Evolutionary conservation across 495 filamentous ascomycete genomes (phyloP).

Genomic region (Penicillium flavigenum): DNA sequence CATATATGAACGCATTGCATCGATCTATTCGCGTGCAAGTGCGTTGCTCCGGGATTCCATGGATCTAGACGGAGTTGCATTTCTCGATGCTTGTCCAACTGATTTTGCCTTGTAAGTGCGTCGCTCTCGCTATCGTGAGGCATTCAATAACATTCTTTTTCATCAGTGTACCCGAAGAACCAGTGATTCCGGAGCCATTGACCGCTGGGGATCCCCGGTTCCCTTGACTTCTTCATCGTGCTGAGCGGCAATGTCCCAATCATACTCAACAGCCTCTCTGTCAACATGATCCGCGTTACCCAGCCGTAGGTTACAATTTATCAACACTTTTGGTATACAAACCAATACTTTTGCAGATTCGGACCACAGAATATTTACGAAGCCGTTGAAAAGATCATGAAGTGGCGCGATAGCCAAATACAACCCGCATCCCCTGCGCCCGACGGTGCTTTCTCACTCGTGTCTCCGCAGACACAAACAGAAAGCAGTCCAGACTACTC

Average conservation of each 20-base stretch:
- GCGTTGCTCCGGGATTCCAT: slow-evolving; percentile 39
- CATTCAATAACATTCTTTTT: too few species aligned
- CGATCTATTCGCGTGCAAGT: slow-evolving; percentile 41
- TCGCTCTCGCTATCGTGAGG: too few species aligned
- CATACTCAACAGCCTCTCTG: slow-evolving; percentile 9
- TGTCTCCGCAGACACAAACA: background rate
- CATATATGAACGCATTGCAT: slow-evolving; percentile 16
- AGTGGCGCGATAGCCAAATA: slow-evolving; percentile 13
- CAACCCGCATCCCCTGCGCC: slow-evolving; percentile 5
- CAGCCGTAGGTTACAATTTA: slow-evolving; percentile 32
- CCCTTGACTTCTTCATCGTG: slow-evolving; percentile 32
- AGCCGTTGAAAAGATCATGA: slow-evolving; percentile 25
- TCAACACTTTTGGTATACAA: background rate
- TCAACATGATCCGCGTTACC: slow-evolving; percentile 27
- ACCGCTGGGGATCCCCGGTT: too few species aligned
- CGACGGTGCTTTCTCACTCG: background rate
- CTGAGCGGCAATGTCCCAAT: slow-evolving; percentile 24
- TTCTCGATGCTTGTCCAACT: slow-evolving; percentile 36
- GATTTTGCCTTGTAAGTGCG: slow-evolving; percentile 27
- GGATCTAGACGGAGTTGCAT: slow-evolving; percentile 44
- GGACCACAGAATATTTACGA: slow-evolving; percentile 35
- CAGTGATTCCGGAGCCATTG: too few species aligned
- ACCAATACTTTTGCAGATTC: slow-evolving; percentile 26
- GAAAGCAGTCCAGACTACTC: background rate
- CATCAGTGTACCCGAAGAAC: too few species aligned